phyloP scores from a whole-genome alignment of 768 basidiomycete genomes.

The Auricularia cornea region DNA sequence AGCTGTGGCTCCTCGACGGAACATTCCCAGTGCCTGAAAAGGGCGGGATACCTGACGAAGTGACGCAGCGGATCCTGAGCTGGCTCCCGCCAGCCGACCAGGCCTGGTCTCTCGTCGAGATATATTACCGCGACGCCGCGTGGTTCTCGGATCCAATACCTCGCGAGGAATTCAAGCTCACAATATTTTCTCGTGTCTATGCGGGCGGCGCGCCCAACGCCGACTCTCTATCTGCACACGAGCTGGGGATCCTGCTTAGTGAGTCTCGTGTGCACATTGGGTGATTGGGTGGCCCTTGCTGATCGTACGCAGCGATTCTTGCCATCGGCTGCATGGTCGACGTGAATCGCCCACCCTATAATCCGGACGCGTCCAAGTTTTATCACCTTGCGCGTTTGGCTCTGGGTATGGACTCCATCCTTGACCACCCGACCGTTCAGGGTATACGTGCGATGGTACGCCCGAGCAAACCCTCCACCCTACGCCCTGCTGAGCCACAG shows the following conservation, averaged over 20 bases:
- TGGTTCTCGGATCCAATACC: background rate
- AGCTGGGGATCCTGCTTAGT: slow-evolving; percentile 51
- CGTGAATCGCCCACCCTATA: background rate
- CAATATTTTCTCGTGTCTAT: slow-evolving; percentile 35
- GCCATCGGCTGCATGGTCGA: background rate
- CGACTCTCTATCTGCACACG: background rate
- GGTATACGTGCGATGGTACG: background rate
- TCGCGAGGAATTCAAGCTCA: background rate
- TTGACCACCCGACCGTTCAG: background rate
- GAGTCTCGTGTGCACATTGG: background rate
- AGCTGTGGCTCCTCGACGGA: no score
- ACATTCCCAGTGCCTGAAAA: background rate
- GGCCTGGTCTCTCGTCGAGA: background rate
- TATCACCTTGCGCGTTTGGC: background rate
- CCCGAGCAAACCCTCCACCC: background rate
- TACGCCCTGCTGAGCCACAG: no score
- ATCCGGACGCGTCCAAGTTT: background rate
- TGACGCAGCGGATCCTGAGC: slow-evolving; percentile 20
- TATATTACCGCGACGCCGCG: background rate
- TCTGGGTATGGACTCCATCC: background rate
- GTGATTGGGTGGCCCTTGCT: background rate
- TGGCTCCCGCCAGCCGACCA: slow-evolving; percentile 2
- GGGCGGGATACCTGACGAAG: slow-evolving; percentile 15
- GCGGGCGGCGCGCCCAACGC: background rate
- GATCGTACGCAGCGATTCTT: slow-evolving; percentile 28